Percentiles rank a stretch among this genome's conserved stretches.
Conservation (phyloP, 495 filamentous ascomycete species). For the Lepraria neglecta region DNA sequence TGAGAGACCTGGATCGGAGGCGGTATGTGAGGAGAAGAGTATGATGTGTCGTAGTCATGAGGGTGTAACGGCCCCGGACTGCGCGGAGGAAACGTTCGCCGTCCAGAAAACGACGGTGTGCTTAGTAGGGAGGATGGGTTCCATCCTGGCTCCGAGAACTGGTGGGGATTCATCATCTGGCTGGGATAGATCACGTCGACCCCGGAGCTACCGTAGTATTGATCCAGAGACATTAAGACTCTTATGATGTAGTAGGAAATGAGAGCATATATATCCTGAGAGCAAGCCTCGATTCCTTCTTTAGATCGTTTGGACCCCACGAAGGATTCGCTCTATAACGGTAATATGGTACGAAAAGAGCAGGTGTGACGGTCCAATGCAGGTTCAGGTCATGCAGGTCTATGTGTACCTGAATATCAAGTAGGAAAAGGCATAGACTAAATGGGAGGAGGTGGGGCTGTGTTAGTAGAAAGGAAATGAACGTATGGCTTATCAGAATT, state of each 20-base stretch:
- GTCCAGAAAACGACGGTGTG: slow-evolving; percentile 20
- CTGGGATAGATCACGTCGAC: slow-evolving; percentile 27
- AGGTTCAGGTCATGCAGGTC: slow-evolving; percentile 21
- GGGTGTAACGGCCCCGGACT: slow-evolving; percentile 28
- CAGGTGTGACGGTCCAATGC: slow-evolving; percentile 7
- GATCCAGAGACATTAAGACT: slow-evolving; percentile 24
- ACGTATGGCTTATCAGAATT: slow-evolving; percentile 1
- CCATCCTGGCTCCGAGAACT: slow-evolving; percentile 31
- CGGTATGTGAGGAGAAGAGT: slow-evolving; percentile 32
- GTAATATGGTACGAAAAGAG: neutral
- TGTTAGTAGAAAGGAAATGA: slow-evolving; percentile 20
- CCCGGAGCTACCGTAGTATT: slow-evolving; percentile 25
- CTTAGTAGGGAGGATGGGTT: slow-evolving; percentile 25
- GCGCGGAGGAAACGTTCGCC: slow-evolving; percentile 37
- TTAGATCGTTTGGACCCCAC: neutral
- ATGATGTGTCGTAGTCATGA: slow-evolving; percentile 28
- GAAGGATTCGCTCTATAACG: neutral
- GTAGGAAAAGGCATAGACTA: slow-evolving; percentile 14
- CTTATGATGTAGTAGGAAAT: slow-evolving; percentile 10
- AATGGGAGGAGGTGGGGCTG: slow-evolving; percentile 20
- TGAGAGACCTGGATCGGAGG: slow-evolving; percentile 30
- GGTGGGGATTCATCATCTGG: slow-evolving; percentile 29
- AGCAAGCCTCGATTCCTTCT: neutral
- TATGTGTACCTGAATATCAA: neutral
- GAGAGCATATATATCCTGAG: neutral